Conservation (phyloP, 192 early-diverging fungal genomes). For the Fimicolochytrium jonesii region DNA sequence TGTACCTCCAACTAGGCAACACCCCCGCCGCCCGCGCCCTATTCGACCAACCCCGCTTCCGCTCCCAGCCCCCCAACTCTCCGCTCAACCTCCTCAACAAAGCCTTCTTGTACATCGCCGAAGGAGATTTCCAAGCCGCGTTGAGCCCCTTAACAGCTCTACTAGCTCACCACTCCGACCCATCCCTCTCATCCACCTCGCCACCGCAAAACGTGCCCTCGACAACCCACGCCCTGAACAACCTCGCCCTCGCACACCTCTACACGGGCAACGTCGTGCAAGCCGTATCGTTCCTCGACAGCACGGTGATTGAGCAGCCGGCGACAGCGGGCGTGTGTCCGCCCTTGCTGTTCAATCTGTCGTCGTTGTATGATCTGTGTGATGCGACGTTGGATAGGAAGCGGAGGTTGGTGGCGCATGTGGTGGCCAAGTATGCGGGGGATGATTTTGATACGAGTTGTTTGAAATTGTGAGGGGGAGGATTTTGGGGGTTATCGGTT, state of each 20-base stretch:
- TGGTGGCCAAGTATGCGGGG: constrained; percentile 32
- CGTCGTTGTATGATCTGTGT: constrained; percentile 40
- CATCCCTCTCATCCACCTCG: too few species aligned
- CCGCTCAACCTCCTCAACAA: constrained; percentile 22
- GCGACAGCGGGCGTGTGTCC: constrained; percentile 14
- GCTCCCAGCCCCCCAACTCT: constrained; percentile 8
- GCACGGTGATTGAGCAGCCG: constrained; percentile 29
- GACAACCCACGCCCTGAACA: constrained; percentile 36
- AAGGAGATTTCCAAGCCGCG: constrained; percentile 19
- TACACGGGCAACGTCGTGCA: constrained; percentile 42
- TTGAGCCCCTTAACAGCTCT: constrained; percentile 25
- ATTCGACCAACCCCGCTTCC: not conserved
- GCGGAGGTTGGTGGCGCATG: constrained; percentile 29
- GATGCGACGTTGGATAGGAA: constrained; percentile 38
- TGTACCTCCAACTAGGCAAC: constrained; percentile 40
- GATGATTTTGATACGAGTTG: constrained; percentile 40
- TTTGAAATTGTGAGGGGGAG: constrained; percentile 31
- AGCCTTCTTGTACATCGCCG: constrained; percentile 27
- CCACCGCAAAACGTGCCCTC: not conserved
- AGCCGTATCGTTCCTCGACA: constrained; percentile 37
- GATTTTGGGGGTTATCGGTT: too few species aligned
- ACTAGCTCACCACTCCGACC: not conserved
- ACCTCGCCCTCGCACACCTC: constrained; percentile 40
- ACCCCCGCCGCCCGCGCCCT: constrained; percentile 15
- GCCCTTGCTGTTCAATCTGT: constrained; percentile 41